Evolutionary conservation across 768 basidiomycete genomes (phyloP).

Genomic region (Tricholoma terreum): DNA sequence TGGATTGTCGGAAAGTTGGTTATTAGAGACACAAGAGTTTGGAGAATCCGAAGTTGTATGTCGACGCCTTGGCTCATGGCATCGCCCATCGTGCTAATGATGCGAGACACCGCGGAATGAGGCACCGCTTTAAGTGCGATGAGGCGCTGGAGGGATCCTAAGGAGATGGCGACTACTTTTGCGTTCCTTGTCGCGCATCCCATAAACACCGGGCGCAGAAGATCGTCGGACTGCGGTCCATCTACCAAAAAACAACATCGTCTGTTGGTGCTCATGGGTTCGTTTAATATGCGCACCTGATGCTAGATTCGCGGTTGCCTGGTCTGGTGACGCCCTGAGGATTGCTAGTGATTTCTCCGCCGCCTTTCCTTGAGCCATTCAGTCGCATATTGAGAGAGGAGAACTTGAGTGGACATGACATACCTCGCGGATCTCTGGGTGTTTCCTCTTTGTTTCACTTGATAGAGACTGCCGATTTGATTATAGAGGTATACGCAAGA

Average conservation of each 20-base stretch:
- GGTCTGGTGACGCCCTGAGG: conserved; percentile 78
- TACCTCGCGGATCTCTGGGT: conserved; percentile 94
- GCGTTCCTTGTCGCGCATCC: conserved; percentile 91
- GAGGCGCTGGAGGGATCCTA: conserved; percentile 87
- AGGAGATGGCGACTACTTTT: conserved; percentile 90
- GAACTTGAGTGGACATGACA: conserved; percentile 18
- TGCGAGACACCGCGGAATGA: conserved; percentile 70
- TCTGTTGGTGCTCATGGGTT: conserved; percentile 1
- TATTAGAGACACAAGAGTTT: conserved; percentile 87
- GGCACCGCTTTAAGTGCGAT: conserved; percentile 86
- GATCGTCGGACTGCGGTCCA: conserved; percentile 74
- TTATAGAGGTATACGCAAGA: not conserved
- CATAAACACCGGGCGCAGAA: conserved; percentile 88
- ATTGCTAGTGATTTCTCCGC: conserved; percentile 86
- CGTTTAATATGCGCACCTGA: conserved; percentile 52
- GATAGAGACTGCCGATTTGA: conserved; percentile 62
- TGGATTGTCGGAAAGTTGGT: conserved; percentile 85
- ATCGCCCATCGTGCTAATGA: conserved; percentile 81
- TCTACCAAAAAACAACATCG: conserved; percentile 38
- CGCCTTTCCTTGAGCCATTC: conserved; percentile 45
- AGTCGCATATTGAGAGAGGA: conserved; percentile 8
- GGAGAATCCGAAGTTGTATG: conserved; percentile 91
- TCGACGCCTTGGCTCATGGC: conserved; percentile 95
- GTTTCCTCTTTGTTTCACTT: conserved; percentile 83
- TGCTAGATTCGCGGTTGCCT: conserved; percentile 67